Evolutionary conservation across 148 eudicot species (phyloP).

Genomic region (Rhododendron molle): DNA sequence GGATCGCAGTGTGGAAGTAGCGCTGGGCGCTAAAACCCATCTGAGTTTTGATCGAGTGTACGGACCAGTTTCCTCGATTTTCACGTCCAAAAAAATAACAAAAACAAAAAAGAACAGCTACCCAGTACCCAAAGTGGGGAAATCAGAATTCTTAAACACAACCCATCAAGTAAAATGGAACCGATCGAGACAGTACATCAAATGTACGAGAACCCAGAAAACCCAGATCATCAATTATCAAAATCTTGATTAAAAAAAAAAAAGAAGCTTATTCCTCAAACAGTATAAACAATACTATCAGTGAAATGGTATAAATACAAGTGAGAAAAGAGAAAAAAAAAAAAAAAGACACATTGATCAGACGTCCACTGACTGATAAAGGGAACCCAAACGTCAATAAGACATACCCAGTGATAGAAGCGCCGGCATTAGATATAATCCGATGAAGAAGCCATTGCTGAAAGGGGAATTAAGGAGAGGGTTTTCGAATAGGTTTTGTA

Average conservation of each 20-base stretch:
- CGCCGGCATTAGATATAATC: not conserved
- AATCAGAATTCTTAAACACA: not conserved
- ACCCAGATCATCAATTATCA: constrained; percentile 13
- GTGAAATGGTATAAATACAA: not conserved
- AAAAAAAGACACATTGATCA: not conserved
- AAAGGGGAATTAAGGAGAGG: not conserved
- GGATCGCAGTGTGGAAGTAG: constrained; percentile 1
- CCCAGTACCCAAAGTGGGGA: not conserved
- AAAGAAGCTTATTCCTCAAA: not conserved
- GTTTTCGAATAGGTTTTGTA: not conserved
- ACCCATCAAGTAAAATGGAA: not conserved
- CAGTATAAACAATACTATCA: not conserved
- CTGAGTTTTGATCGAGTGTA: not conserved
- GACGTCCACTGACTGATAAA: not conserved
- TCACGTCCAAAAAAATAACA: not conserved
- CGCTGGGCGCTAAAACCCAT: not conserved
- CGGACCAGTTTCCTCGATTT: constrained; percentile 14
- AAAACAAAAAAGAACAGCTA: not conserved
- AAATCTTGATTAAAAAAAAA: not conserved
- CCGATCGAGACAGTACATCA: not conserved
- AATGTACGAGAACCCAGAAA: constrained; percentile 1
- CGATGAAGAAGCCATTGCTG: constrained; percentile 2
- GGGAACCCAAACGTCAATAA: not conserved
- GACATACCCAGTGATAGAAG: constrained; percentile 16
- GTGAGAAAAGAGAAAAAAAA: too few relatives aligned